phyloP scores from a whole-genome alignment of 257 asterid species.

The Nicotiana tomentosiformis region DNA sequence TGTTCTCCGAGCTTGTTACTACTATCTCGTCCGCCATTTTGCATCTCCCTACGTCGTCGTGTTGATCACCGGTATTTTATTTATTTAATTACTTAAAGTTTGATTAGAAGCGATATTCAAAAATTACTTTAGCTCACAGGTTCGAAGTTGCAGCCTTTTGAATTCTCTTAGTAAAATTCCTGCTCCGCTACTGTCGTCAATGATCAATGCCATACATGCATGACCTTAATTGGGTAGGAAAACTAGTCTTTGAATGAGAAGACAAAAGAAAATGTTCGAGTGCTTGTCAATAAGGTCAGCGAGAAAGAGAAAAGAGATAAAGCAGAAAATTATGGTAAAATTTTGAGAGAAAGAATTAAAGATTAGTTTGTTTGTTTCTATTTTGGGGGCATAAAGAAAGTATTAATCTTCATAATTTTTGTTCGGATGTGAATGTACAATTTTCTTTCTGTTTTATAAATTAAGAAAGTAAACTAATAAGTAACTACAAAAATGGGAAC shows the following conservation, averaged over 20 bases:
- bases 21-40: slow-evolving; percentile 27
- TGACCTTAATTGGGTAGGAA: background rate
- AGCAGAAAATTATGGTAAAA: background rate
- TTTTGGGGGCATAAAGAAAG: no score
- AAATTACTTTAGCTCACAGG: background rate
- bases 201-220: background rate
- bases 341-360: background rate
- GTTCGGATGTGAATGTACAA: background rate
- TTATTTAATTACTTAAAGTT: no score
- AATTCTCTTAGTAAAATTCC: background rate
- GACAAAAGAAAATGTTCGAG: background rate
- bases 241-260: background rate
- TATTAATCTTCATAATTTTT: no score
- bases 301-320: background rate
- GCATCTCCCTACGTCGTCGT: background rate
- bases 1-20: slow-evolving; percentile 10
- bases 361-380: no score
- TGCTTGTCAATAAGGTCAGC: background rate
- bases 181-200: background rate
- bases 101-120: background rate
- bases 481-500: background rate
- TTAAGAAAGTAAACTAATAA: background rate
- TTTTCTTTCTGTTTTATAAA: background rate
- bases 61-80: background rate
- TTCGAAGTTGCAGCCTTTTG: background rate